Evolutionary conservation across 768 basidiomycete genomes (phyloP).

Genomic region (Suillus plorans): DNA sequence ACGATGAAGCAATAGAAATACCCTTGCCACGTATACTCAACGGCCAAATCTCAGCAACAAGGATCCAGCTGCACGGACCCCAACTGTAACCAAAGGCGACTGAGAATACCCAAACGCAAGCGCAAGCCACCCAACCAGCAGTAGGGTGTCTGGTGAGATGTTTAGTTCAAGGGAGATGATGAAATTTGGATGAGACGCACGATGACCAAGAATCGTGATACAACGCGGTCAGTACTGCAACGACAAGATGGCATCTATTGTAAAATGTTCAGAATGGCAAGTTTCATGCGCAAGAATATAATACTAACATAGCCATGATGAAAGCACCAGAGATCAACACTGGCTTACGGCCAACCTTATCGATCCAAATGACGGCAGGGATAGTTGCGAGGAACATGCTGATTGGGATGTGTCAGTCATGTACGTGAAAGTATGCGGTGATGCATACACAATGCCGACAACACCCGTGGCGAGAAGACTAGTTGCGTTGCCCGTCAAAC

Average conservation of each 20-base stretch:
- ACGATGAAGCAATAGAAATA: constrained; percentile 70
- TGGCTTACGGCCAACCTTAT: constrained; percentile 73
- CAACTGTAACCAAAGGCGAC: constrained; percentile 75
- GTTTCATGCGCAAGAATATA: constrained; percentile 12
- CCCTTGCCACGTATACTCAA: constrained; percentile 74
- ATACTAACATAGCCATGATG: constrained; percentile 59
- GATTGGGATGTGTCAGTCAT: neutral
- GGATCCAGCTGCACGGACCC: constrained; percentile 80
- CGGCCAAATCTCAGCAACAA: constrained; percentile 75
- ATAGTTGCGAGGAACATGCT: constrained; percentile 79
- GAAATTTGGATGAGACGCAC: constrained; percentile 31
- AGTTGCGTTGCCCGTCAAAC: constrained; percentile 59
- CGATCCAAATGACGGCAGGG: constrained; percentile 80
- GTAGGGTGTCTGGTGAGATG: constrained; percentile 28
- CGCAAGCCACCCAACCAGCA: constrained; percentile 74
- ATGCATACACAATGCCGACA: constrained; percentile 70
- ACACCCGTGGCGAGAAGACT: constrained; percentile 66
- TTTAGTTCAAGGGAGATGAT: neutral
- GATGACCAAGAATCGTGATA: constrained; percentile 54
- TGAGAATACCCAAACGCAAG: constrained; percentile 73
- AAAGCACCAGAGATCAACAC: constrained; percentile 73
- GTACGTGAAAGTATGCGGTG: neutral
- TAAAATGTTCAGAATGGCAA: constrained; percentile 13
- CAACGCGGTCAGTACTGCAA: constrained; percentile 63
- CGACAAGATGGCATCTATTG: constrained; percentile 62